Evolutionary conservation across 2,329 filamentous ascomycete genomes (phyloP).

Genomic region (Talaromyces sp.): DNA sequence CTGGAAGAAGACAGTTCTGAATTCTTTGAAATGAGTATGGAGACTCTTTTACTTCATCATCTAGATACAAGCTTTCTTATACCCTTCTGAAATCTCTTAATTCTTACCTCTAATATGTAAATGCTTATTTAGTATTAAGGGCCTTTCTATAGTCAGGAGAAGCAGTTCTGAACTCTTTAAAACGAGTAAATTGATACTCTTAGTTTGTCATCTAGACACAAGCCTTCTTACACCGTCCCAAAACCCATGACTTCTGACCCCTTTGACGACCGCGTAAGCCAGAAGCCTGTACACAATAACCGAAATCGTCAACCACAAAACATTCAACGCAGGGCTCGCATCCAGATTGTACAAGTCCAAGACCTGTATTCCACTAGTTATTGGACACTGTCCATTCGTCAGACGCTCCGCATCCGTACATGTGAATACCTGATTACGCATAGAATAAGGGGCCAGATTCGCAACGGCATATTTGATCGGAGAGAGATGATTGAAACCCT

Average conservation of each 20-base stretch:
- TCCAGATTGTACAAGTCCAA: slow-evolving; percentile 65
- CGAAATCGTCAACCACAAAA: slow-evolving; percentile 61
- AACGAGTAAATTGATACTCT: not conserved
- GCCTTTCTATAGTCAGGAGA: too few relatives aligned
- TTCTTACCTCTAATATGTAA: too few relatives aligned
- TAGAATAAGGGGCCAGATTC: slow-evolving; percentile 63
- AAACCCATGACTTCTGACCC: slow-evolving; percentile 24
- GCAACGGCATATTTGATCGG: slow-evolving; percentile 68
- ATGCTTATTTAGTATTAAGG: too few relatives aligned
- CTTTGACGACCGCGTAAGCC: slow-evolving; percentile 35
- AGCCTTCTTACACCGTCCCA: slow-evolving; percentile 1
- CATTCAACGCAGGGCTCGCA: slow-evolving; percentile 57
- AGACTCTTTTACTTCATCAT: not conserved
- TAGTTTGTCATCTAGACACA: not conserved
- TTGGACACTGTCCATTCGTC: slow-evolving; percentile 59
- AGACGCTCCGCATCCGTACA: slow-evolving; percentile 61
- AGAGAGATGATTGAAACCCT: slow-evolving; percentile 66
- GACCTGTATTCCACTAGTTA: slow-evolving; percentile 64
- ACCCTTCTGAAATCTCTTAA: too few relatives aligned
- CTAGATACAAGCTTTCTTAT: too few relatives aligned
- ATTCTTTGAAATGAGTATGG: not conserved
- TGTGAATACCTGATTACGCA: slow-evolving; percentile 60
- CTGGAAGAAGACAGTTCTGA: not conserved
- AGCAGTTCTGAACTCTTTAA: too few relatives aligned
- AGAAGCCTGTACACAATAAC: slow-evolving; percentile 64